Percentiles rank a stretch among this genome's conserved stretches.
These are phyloP conservation scores for Cytospora schulzeri DNA, from an alignment of 2,329 filamentous ascomycete species.

Conservation along the genomic window DNA sequence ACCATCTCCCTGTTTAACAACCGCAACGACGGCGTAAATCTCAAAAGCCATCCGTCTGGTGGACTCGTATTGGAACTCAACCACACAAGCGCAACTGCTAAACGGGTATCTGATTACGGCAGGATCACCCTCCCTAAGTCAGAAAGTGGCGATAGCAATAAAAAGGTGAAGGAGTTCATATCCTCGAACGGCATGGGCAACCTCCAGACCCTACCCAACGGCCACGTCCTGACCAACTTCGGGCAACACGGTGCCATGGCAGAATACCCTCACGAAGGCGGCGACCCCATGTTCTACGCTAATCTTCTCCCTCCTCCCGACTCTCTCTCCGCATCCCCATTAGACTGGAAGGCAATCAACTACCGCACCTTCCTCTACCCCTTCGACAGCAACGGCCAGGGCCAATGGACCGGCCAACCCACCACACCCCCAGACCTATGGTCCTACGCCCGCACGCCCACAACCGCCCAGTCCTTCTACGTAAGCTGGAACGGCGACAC, in stretches of 20 bases:
- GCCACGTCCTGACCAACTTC: constrained; percentile 51
- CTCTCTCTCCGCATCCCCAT: constrained; percentile 2
- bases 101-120: constrained; percentile 20
- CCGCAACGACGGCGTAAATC: constrained; percentile 32
- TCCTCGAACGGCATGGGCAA: constrained; percentile 31
- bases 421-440: constrained; percentile 12
- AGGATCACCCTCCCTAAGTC: constrained; percentile 8
- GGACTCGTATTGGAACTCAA: constrained; percentile 28
- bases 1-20: constrained; percentile 54
- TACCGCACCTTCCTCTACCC: constrained; percentile 19
- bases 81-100: constrained; percentile 22
- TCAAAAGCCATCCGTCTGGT: constrained; percentile 21
- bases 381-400: background rate
- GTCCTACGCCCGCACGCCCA: constrained; percentile 22
- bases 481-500: constrained; percentile 26
- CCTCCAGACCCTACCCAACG: constrained; percentile 39
- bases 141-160: background rate
- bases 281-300: constrained; percentile 30
- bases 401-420: constrained; percentile 13
- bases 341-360: constrained; percentile 16
- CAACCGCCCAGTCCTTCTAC: constrained; percentile 13
- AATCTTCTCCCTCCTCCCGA: constrained; percentile 3
- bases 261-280: constrained; percentile 41
- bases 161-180: constrained; percentile 14
- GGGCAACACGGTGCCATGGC: constrained; percentile 52